These are phyloP conservation scores for Asterella californica DNA, from an alignment of 225 moss, liverwort and hornwort species.

Conservation along the genomic window DNA sequence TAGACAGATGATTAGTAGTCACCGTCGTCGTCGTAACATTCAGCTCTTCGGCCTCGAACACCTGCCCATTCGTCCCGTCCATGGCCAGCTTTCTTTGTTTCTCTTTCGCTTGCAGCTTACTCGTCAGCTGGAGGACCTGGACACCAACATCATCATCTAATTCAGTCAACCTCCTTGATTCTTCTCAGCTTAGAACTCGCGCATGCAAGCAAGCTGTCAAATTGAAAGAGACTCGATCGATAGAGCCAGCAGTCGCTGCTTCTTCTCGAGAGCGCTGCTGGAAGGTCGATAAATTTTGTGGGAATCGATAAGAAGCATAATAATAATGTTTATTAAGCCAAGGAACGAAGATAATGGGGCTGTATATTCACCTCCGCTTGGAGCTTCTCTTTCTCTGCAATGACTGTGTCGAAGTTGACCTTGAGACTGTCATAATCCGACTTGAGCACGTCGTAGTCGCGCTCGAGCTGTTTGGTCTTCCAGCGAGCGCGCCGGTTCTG, in stretches of 20 bases:
- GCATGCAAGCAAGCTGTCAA: no score
- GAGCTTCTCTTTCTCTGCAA: conserved; percentile 82
- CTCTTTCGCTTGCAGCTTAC: conserved; percentile 33
- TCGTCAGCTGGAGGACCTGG: conserved; percentile 40
- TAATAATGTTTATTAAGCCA: no score
- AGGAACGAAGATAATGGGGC: neutral
- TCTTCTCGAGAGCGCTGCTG: no score
- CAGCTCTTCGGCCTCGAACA: conserved; percentile 26
- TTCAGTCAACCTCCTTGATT: neutral
- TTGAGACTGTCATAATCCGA: conserved; percentile 79
- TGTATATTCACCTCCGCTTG: conserved; percentile 59
- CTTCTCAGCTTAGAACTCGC: neutral
- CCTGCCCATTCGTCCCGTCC: conserved; percentile 14
- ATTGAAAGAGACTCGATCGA: no score
- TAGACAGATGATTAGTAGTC: conserved; percentile 13
- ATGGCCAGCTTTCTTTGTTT: conserved; percentile 26
- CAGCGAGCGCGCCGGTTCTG: conserved; percentile 98
- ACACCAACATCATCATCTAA: neutral
- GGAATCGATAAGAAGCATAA: neutral
- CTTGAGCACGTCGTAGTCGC: conserved; percentile 87
- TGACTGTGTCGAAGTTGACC: conserved; percentile 52
- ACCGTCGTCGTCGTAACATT: neutral
- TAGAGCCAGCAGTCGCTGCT: no score
- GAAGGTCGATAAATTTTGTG: no score
- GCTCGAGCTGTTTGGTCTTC: conserved; percentile 98